Evolutionary conservation across 116 monocot species (phyloP), one percentile per base, ranked within the genome.

Genomic region (Trichopus zeylanicus): DNA sequence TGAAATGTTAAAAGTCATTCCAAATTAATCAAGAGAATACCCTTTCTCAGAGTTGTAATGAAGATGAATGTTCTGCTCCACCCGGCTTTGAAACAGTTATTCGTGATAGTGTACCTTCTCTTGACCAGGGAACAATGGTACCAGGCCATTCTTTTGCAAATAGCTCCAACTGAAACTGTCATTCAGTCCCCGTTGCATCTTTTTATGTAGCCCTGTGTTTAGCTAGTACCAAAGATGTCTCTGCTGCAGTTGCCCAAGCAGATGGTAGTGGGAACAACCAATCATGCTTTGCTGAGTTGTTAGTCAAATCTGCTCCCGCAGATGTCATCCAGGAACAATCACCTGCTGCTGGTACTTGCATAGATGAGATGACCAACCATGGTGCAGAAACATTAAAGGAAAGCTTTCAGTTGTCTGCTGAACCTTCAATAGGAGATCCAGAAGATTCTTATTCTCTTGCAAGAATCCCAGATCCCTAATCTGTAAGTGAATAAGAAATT

Each of bases 21-120:
- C 29, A 51, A 26, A 30, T 12, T 35, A 5, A 38, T 23, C 10
- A 31, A 16, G 26, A 49, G 37, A 59, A 57, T 29, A 24, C 25
- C 18, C 46, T 61, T 55, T 15, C 25, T 7, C 22, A 24, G 55
- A 47, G 3, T 57, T 19, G 26, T 29, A 6, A 20, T 25, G 58
- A 71, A 16, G 26, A 49, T 26, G 18, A 51, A 4, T 23, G 11
- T 46, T 49, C 71, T 28, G 22, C 52, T 38, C 57, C 48, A 37
- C 38, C 71, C 42, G 48, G 22, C 3, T 58, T 55, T 26, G 34
- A 18, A 32, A 6, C 49, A 19, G 27, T 29, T 13, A 20, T 26
- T 60, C 26, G 4, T 54, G 46, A 28, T 46, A 23, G 51, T 16
- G 11, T 51, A 5, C 11, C 29, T 21, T 32, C 5, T 38, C 20